Conservation (phyloP, 495 filamentous ascomycete genomes). For the Parathielavia hyrcaniae region DNA sequence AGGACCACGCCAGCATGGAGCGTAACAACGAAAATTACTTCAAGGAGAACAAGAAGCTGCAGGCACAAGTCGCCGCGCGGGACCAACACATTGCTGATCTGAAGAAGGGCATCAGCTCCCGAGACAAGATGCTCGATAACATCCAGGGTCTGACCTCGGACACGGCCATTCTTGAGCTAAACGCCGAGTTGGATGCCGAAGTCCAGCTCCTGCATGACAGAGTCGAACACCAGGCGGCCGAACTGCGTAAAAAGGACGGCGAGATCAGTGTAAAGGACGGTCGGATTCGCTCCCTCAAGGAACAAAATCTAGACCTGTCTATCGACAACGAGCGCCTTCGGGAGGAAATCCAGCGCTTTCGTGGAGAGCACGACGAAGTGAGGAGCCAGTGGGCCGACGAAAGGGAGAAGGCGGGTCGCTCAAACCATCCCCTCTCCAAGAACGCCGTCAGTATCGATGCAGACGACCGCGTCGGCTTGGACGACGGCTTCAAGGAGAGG, state of each 20-base stretch:
- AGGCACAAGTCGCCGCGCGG: slow-evolving; percentile 36
- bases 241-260: slow-evolving; percentile 25
- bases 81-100: slow-evolving; percentile 35
- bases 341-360: slow-evolving; percentile 31
- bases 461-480: slow-evolving; percentile 32
- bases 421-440: slow-evolving; percentile 29
- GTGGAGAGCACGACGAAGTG: slow-evolving; percentile 26
- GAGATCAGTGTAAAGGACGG: slow-evolving; percentile 26
- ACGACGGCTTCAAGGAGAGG: slow-evolving; percentile 31
- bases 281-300: slow-evolving; percentile 30
- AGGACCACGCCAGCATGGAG: slow-evolving; percentile 42
- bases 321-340: slow-evolving; percentile 31
- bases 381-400: slow-evolving; percentile 27
- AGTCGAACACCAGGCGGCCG: slow-evolving; percentile 26
- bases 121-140: slow-evolving; percentile 33
- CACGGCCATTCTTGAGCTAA: slow-evolving; percentile 30
- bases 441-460: slow-evolving; percentile 25
- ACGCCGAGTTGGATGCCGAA: slow-evolving; percentile 35
- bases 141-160: slow-evolving; percentile 32
- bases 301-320: slow-evolving; percentile 34
- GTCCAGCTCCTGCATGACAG: slow-evolving; percentile 31
- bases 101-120: slow-evolving; percentile 31
- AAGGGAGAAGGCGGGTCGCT: slow-evolving; percentile 27
- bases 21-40: slow-evolving; percentile 44
- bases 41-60: slow-evolving; percentile 42